phyloP scores from a whole-genome alignment of 2,329 filamentous ascomycete genomes.

The Fusarium heterosporum region DNA sequence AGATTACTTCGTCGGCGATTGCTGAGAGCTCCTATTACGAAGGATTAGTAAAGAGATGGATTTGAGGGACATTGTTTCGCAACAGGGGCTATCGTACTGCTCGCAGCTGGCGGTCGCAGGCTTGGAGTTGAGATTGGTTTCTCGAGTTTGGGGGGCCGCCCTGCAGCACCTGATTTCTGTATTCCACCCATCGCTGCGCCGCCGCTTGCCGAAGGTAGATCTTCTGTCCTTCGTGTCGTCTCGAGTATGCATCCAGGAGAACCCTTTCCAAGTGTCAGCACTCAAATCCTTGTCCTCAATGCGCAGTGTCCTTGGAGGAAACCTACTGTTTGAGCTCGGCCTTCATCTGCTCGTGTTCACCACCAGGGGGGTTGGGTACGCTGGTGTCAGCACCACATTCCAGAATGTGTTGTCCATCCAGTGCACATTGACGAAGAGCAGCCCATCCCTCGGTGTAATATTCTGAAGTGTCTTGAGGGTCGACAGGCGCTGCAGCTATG shows the following conservation, averaged over 20 bases:
- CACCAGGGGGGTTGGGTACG: conserved; percentile 65
- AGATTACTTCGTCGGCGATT: conserved; percentile 70
- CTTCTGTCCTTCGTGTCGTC: conserved; percentile 73
- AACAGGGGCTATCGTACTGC: conserved; percentile 57
- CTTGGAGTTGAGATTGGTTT: conserved; percentile 62
- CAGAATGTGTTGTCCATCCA: conserved; percentile 73
- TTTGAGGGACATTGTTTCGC: background rate
- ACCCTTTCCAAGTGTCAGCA: conserved; percentile 56
- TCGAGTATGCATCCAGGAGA: conserved; percentile 69
- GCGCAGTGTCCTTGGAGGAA: background rate
- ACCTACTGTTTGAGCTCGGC: conserved; percentile 72
- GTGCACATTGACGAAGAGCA: conserved; percentile 69
- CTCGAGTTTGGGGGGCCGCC: conserved; percentile 61
- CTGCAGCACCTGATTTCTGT: conserved; percentile 64
- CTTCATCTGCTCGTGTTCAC: conserved; percentile 69
- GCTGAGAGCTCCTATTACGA: conserved; percentile 62
- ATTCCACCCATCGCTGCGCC: conserved; percentile 69
- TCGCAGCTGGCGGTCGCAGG: conserved; percentile 68
- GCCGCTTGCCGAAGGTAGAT: conserved; percentile 72
- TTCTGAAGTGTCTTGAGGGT: conserved; percentile 67
- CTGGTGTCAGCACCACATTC: conserved; percentile 72
- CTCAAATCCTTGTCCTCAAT: background rate
- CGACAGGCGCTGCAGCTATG: conserved; percentile 67
- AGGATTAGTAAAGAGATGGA: background rate
- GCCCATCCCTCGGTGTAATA: conserved; percentile 74